Evolutionary conservation across 176 grass and related monocot genomes (phyloP).

Genomic region (Chrysopogon serrulatus): DNA sequence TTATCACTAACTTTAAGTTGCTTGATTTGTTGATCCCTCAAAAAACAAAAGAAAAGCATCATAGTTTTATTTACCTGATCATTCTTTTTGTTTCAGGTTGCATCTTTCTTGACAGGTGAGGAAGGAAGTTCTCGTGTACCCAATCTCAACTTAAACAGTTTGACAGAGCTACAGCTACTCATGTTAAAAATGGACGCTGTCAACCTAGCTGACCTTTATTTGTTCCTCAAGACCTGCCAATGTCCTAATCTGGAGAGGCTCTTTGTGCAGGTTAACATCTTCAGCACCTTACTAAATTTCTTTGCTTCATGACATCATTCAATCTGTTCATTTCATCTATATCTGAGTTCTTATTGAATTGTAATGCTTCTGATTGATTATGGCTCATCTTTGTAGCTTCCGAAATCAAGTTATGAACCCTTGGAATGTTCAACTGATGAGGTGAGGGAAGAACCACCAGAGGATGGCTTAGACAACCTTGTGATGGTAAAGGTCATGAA

Average conservation of each 20-base stretch:
- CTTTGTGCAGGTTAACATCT: slow-evolving; percentile 8
- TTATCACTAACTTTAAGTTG: neutral
- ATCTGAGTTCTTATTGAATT: no score
- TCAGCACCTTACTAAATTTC: no score
- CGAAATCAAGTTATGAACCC: no score
- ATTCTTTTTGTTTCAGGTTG: neutral
- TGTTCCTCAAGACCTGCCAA: slow-evolving; percentile 40
- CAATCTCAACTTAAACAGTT: neutral
- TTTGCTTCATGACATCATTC: no score
- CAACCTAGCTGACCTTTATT: slow-evolving; percentile 43
- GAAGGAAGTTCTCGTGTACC: neutral
- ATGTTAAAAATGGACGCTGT: slow-evolving; percentile 41
- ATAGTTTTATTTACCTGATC: neutral
- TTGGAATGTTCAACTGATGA: neutral
- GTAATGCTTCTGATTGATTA: neutral
- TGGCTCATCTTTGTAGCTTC: neutral
- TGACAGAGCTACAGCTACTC: slow-evolving; percentile 28
- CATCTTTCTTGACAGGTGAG: neutral
- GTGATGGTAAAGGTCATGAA: slow-evolving; percentile 7
- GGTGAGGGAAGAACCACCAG: neutral
- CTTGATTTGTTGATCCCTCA: neutral
- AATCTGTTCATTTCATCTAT: no score
- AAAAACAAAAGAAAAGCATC: no score
- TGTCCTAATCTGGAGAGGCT: slow-evolving; percentile 44
- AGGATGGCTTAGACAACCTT: slow-evolving; percentile 12